Percentiles rank a stretch among this genome's conserved stretches.
phyloP scores from a whole-genome alignment of 148 eudicot genomes.

The Salicornia ramosissima region DNA sequence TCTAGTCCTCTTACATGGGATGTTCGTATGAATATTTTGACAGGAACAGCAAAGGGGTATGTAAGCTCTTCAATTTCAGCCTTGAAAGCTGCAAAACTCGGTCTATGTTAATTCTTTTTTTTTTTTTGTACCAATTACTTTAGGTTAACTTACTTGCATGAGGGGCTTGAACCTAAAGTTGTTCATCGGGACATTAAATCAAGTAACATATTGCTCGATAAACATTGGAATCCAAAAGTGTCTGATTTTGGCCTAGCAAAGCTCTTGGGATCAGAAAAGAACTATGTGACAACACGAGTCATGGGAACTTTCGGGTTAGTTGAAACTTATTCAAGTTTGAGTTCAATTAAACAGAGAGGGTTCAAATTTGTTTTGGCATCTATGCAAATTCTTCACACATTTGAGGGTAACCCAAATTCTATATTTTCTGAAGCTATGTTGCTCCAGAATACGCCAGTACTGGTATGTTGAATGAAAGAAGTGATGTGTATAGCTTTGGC shows the following conservation, averaged over 20 bases:
- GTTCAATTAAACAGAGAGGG: not conserved
- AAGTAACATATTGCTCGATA: slow-evolving; percentile 86
- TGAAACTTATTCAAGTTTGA: not conserved
- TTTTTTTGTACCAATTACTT: slow-evolving; percentile 12
- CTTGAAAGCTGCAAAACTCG: too few species aligned
- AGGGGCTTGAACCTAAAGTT: slow-evolving; percentile 92
- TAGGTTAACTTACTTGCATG: slow-evolving; percentile 85
- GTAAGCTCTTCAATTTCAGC: not conserved
- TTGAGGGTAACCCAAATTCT: not conserved
- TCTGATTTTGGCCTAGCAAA: slow-evolving; percentile 92
- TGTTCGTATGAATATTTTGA: slow-evolving; percentile 56
- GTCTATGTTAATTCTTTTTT: too few species aligned
- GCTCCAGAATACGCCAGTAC: slow-evolving; percentile 96
- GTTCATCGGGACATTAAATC: slow-evolving; percentile 90
- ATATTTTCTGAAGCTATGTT: slow-evolving; percentile 55
- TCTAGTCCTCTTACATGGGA: slow-evolving; percentile 87
- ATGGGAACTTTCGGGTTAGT: slow-evolving; percentile 95
- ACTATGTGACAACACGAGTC: slow-evolving; percentile 78
- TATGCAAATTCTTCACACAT: not conserved
- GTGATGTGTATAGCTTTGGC: slow-evolving; percentile 89
- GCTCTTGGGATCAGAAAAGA: slow-evolving; percentile 69
- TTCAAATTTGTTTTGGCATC: not conserved
- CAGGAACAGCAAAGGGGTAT: slow-evolving; percentile 92
- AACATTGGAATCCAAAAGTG: slow-evolving; percentile 70
- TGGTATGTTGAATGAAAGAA: slow-evolving; percentile 89